These are phyloP conservation scores for Eudorina sp. DNA, from an alignment of 139 green algal species.

Conservation along the genomic window DNA sequence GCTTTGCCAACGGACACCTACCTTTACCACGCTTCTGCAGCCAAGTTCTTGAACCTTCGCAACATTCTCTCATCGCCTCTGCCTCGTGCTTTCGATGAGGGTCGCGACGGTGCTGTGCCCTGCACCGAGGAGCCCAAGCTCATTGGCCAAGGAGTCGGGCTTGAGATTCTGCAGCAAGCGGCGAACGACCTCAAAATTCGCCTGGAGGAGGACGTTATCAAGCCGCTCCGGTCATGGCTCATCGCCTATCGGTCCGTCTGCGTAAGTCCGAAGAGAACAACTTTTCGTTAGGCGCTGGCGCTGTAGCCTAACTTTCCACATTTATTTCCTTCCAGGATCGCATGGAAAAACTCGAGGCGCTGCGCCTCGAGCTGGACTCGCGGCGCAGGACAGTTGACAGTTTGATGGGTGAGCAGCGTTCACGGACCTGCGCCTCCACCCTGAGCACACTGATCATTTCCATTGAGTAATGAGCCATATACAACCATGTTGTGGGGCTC, in stretches of 20 bases:
- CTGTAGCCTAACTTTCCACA: background rate
- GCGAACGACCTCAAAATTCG: slow-evolving; percentile 75
- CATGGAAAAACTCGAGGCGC: slow-evolving; percentile 84
- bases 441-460: too few species aligned
- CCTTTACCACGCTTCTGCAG: slow-evolving; percentile 34
- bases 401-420: slow-evolving; percentile 62
- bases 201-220: slow-evolving; percentile 85
- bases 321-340: slow-evolving; percentile 62
- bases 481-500: too few species aligned
- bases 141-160: slow-evolving; percentile 81
- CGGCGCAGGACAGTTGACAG: slow-evolving; percentile 83
- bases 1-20: background rate
- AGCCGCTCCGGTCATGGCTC: slow-evolving; percentile 85
- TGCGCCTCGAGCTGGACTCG: slow-evolving; percentile 90
- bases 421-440: too few species aligned
- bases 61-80: slow-evolving; percentile 80
- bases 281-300: too few species aligned
- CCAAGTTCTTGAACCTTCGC: slow-evolving; percentile 65
- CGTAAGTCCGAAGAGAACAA: slow-evolving; percentile 43
- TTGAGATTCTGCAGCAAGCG: slow-evolving; percentile 77
- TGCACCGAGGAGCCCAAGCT: slow-evolving; percentile 59
- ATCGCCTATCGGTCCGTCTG: slow-evolving; percentile 75
- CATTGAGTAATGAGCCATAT: too few species aligned
- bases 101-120: slow-evolving; percentile 76
- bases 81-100: slow-evolving; percentile 86